phyloP scores from a whole-genome alignment of 805 yeast species.

The Priceomyces castillae region DNA sequence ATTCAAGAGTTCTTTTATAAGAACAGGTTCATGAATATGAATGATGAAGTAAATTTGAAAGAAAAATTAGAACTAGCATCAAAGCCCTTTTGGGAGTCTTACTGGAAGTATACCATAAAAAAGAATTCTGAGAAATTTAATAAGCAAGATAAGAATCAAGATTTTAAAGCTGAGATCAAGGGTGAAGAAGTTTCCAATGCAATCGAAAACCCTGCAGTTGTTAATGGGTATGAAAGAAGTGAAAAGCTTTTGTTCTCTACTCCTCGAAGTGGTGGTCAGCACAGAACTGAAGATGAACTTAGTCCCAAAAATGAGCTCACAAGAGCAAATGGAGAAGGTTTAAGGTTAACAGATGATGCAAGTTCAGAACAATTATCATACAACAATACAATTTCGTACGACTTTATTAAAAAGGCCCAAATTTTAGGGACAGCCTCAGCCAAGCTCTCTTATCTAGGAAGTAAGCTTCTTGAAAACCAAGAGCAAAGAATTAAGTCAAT shows the following conservation, averaged over 20 bases:
- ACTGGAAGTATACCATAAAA: conserved; percentile 46
- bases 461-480: conserved; percentile 54
- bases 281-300: background rate
- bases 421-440: conserved; percentile 63
- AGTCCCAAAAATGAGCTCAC: conserved; percentile 10
- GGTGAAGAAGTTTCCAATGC: conserved; percentile 6
- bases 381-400: conserved; percentile 10
- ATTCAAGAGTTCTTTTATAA: conserved; percentile 54
- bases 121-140: conserved; percentile 37
- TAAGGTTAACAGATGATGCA: conserved; percentile 20
- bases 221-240: background rate
- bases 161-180: conserved; percentile 9
- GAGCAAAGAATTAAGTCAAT: conserved; percentile 48
- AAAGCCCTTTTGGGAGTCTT: conserved; percentile 49
- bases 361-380: conserved; percentile 17
- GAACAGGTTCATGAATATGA: conserved; percentile 42
- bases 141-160: conserved; percentile 36
- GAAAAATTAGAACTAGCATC: conserved; percentile 33
- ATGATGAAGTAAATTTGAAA: conserved; percentile 24
- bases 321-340: conserved; percentile 19
- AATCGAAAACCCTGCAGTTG: conserved; percentile 4
- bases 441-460: conserved; percentile 58
- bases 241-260: conserved; percentile 2
- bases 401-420: conserved; percentile 28
- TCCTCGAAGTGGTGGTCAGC: background rate